Base-by-base conservation (phyloP, 345 rosid species). In the Bruguiera sexangula region DNA sequence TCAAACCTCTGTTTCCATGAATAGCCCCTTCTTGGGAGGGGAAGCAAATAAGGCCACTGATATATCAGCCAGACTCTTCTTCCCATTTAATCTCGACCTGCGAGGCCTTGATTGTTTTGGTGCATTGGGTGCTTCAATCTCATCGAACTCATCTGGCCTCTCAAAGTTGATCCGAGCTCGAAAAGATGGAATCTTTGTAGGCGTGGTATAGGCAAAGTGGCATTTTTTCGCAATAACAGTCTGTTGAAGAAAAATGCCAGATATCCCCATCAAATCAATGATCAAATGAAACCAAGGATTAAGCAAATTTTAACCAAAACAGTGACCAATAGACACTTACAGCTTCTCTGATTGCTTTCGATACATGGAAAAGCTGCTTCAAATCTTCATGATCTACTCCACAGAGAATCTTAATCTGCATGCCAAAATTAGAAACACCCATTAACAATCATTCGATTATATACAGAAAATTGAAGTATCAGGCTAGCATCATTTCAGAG, bases 331-430 rank as follows among this genome's bases (percentile, higher is more conserved):
- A 3, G 50, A 56, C 51, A 81, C 94, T 87, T 69, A 91, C 97
- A 70, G 93, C 92, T 79, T 91, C 93, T 75, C 78, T 80, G 50
- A 94, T 80, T 18, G 82, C 48, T 79, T 83, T 87, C 4, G 97
- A 94, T 36, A 91, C 96, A 29, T 62, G 65, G 19, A 65, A 63
- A 24, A 94, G 87, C 78, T 78, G 91, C 71, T 85, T 83, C 68
- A 94, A 76, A 80, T 94, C 97, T 3, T 82, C 87, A 61, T 89
- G 95, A 74, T 87, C 83, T 27, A 94, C 95, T 11, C 83, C 76
- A 51, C 88, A 88, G 10, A 94, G 75, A 69, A 94, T 81, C 75
- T 76, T 73, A 80, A 89, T 74, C 96, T 94, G 89, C 10, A 37
- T 19, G 56, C 6, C 29, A 36, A 19, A 55, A 22, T 22, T 2